phyloP scores from a whole-genome alignment of 345 rosid species.

The Sapria himalayana region DNA sequence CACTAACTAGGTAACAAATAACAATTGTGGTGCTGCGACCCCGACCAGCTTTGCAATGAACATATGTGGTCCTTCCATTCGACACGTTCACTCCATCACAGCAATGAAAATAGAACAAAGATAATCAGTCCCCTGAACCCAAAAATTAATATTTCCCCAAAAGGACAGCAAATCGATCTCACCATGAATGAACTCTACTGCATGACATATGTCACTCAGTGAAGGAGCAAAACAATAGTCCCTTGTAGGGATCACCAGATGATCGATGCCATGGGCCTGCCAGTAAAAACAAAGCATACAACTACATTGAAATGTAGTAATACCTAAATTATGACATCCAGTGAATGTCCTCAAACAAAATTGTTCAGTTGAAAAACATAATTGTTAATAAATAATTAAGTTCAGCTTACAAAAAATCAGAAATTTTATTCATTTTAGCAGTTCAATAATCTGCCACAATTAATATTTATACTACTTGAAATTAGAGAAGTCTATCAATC shows the following conservation, averaged over 20 bases:
- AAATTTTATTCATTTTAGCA: too few relatives aligned
- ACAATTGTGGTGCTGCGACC: conserved; percentile 96
- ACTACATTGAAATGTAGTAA: too few relatives aligned
- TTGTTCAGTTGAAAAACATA: too few relatives aligned
- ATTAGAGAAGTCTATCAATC: too few relatives aligned
- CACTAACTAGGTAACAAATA: conserved; percentile 71
- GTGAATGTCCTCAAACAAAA: too few relatives aligned
- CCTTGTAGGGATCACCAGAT: conserved; percentile 88
- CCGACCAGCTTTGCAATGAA: conserved; percentile 97
- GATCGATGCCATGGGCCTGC: conserved; percentile 62
- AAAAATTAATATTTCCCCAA: not conserved
- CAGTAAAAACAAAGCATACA: too few relatives aligned
- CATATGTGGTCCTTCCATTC: conserved; percentile 43
- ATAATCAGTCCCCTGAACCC: not conserved
- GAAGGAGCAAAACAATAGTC: conserved; percentile 97
- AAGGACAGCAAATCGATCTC: conserved; percentile 8
- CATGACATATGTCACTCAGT: conserved; percentile 50
- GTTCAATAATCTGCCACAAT: too few relatives aligned
- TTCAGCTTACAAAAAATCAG: too few relatives aligned
- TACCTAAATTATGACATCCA: too few relatives aligned
- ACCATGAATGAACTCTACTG: conserved; percentile 76
- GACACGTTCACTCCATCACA: conserved; percentile 37
- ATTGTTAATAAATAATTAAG: too few relatives aligned
- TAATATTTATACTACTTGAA: too few relatives aligned
- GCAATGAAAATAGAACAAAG: conserved; percentile 5